Evolutionary conservation across 345 rosid genomes (phyloP).

Genomic region (Rhodamnia rubescens): DNA sequence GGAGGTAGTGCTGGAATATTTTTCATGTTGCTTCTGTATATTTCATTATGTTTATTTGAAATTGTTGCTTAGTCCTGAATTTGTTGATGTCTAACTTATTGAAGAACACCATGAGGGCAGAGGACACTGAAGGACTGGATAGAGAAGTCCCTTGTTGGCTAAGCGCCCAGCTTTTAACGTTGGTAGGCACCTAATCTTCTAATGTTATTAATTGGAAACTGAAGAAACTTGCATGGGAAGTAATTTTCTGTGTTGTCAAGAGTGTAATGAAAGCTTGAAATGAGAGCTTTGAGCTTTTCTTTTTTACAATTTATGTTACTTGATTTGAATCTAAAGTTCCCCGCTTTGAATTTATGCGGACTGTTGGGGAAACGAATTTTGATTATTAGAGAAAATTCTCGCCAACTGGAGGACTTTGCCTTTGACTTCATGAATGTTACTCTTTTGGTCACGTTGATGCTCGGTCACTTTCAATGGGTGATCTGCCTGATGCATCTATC

Average conservation of each 20-base stretch:
- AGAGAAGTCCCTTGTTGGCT: conserved; percentile 35
- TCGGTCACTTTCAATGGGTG: neutral
- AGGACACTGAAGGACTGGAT: conserved; percentile 7
- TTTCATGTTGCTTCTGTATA: neutral
- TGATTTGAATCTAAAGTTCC: neutral
- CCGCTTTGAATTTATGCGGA: neutral
- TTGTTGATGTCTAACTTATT: conserved; percentile 4
- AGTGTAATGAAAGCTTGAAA: neutral
- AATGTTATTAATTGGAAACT: neutral
- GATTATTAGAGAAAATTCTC: neutral
- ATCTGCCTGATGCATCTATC: neutral
- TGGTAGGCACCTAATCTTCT: conserved; percentile 30
- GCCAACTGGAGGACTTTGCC: neutral
- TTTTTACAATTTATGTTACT: neutral
- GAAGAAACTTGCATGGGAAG: neutral
- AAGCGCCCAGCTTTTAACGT: conserved; percentile 38
- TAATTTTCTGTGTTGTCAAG: neutral
- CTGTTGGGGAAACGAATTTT: neutral
- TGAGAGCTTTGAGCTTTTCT: neutral
- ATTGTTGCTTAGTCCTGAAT: neutral
- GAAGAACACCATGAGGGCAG: conserved; percentile 27
- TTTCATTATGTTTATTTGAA: neutral
- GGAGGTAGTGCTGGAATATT: conserved; percentile 38
- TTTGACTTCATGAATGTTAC: neutral
- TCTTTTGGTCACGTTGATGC: neutral